A percentile compares a stretch with the other conserved stretches of the same genome.
Evolutionary conservation across 1,139 yeast genomes (phyloP).

Genomic region (Pichia sp.): DNA sequence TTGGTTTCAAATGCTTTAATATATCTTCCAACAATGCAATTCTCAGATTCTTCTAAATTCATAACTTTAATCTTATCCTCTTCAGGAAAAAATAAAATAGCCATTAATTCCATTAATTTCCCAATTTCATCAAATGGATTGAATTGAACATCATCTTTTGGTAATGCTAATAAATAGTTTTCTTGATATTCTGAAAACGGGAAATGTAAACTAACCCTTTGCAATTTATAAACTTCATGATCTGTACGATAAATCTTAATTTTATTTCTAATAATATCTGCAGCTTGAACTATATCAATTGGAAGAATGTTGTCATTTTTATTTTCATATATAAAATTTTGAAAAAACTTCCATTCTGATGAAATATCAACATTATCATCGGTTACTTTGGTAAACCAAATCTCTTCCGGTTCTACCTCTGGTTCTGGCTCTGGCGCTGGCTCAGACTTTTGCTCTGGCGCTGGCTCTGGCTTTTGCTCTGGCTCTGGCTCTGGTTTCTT

Average conservation of each 20-base stretch:
- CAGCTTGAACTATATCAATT: constrained; percentile 15
- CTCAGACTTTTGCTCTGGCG: not conserved
- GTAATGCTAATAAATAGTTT: constrained; percentile 29
- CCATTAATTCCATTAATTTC: constrained; percentile 45
- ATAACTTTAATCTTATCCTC: constrained; percentile 36
- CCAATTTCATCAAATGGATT: constrained; percentile 74
- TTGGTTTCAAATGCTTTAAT: constrained; percentile 36
- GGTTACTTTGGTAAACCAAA: constrained; percentile 31
- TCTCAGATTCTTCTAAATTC: constrained; percentile 34
- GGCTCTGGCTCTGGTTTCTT: too few relatives aligned
- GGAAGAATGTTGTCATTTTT: constrained; percentile 10
- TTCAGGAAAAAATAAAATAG: constrained; percentile 40
- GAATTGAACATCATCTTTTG: constrained; percentile 47
- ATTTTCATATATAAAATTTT: constrained; percentile 17
- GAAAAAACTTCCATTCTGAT: constrained; percentile 18
- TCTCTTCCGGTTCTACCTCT: constrained; percentile 8
- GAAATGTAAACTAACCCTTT: constrained; percentile 30
- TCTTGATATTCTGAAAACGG: constrained; percentile 33
- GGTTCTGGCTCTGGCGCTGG: constrained; percentile 1
- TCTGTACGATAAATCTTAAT: constrained; percentile 16
- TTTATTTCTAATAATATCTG: constrained; percentile 22
- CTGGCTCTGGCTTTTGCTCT: too few relatives aligned
- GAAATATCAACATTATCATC: constrained; percentile 21
- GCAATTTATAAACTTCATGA: constrained; percentile 21
- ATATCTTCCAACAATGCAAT: constrained; percentile 41